Evolutionary conservation across 1,284 basidiomycete genomes (phyloP), one percentile per base, ranked within the genome.

Genomic region (Thecaphora thlaspeos): DNA sequence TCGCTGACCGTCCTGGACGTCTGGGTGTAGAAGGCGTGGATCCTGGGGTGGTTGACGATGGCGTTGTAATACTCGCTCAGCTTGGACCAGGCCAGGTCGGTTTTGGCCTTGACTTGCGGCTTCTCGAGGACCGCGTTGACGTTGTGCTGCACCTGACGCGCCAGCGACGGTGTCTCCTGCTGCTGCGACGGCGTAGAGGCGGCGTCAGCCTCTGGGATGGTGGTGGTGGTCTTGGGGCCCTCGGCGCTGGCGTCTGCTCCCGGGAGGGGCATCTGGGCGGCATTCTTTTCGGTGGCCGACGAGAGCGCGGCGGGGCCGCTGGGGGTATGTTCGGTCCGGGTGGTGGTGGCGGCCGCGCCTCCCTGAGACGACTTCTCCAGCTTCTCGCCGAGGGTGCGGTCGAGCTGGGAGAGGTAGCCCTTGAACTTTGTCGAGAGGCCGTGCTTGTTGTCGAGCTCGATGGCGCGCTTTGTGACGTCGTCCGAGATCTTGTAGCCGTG

Each of bases 1-100:
- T 92, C 90, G 34, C 82, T 76, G 17, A 89, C 85, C 73, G 90
- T 87, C 79, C 91, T 92, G 26, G 85, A 82, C 1, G 89, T 89
- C 21, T 79, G 80, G 10, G 88, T 90, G 80, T 92, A 92, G 79
- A 91, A 91, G 0, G 79, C 72, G 51, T 79, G 68, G 48, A 82
- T 72, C 40, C 55, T 59, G 21, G 68, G 68, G 30, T 72, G 70
- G 51, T 72, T 70, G 41, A 59, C 55, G 37, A 65, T 54, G 39
- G 61, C 57, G 43, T 65, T 70, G 65, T 72, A 72, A 57, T 72
- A 72, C 30, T 70, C 68, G 49, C 46, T 62, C n/a, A 70, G 50
- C 55, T 66, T 70, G 54, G 59, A 47, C 68, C 68, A 72, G 44
- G 55, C 64, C 39, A 70, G 43, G 46, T 68, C 60, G 39, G 68